phyloP scores from a whole-genome alignment of 1,284 basidiomycete species.

The Leccinum pachyderme region DNA sequence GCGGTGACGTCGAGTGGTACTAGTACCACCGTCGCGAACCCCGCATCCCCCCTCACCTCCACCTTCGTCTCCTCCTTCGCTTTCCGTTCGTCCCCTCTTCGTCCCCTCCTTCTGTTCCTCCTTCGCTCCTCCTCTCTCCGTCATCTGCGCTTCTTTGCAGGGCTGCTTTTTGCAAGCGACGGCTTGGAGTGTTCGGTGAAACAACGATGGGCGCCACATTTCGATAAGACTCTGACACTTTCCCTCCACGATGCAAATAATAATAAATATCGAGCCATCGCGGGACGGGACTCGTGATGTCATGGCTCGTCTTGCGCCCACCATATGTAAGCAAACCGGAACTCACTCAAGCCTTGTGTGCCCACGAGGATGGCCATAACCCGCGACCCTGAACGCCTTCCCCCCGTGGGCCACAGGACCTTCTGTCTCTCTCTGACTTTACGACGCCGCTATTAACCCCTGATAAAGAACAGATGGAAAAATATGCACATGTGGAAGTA shows the following conservation, averaged over 20 bases:
- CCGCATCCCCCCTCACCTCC: not conserved
- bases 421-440: not conserved
- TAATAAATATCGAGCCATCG: not conserved
- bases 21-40: not conserved
- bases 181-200: not conserved
- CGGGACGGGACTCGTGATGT: not conserved
- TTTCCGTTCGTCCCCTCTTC: not conserved
- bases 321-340: not conserved
- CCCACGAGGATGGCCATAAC: not conserved
- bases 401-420: not conserved
- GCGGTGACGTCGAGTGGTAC: not conserved
- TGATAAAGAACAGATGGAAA: not conserved
- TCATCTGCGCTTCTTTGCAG: not conserved
- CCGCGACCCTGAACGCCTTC: conserved; percentile 15
- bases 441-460: not conserved
- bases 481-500: not conserved
- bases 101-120: not conserved
- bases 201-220: not conserved
- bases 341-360: not conserved
- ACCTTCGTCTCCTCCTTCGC: not conserved
- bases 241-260: not conserved
- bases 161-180: not conserved
- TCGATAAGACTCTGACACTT: not conserved
- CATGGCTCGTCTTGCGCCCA: not conserved
- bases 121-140: not conserved